A percentile compares a stretch with the other conserved stretches of the same genome.
These are phyloP conservation scores for Sophora flavescens DNA, from an alignment of 306 rosid species.

Conservation along the genomic window DNA sequence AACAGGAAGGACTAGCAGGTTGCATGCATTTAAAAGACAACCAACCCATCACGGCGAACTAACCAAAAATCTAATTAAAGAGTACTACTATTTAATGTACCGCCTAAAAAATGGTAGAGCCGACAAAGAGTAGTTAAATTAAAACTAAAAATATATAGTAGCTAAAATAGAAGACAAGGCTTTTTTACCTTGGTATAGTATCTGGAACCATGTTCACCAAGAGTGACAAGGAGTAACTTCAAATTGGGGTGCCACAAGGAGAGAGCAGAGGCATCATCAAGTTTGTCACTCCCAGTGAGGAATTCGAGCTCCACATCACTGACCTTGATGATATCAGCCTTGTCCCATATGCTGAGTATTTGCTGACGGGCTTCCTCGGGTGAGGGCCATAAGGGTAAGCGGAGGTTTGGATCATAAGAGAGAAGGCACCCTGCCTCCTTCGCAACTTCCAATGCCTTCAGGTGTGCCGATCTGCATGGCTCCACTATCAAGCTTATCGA, in stretches of 20 bases:
- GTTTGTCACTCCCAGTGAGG: slow-evolving; percentile 72
- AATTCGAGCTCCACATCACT: slow-evolving; percentile 91
- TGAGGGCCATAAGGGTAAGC: slow-evolving; percentile 87
- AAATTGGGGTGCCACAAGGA: slow-evolving; percentile 81
- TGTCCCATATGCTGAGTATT: slow-evolving; percentile 89
- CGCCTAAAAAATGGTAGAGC: not conserved
- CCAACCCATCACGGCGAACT: slow-evolving; percentile 2
- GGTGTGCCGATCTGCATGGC: slow-evolving; percentile 96
- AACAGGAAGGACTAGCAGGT: no score
- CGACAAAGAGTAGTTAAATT: no score
- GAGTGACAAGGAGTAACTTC: slow-evolving; percentile 93
- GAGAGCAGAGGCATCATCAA: slow-evolving; percentile 82
- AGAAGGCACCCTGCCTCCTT: slow-evolving; percentile 89
- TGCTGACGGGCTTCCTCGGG: slow-evolving; percentile 80
- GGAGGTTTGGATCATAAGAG: slow-evolving; percentile 88
- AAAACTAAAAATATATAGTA: no score
- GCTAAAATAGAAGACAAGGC: not conserved
- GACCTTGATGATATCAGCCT: slow-evolving; percentile 87
- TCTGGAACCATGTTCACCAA: slow-evolving; percentile 89
- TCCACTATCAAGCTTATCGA: slow-evolving; percentile 97
- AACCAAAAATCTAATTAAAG: not conserved
- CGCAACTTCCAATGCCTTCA: slow-evolving; percentile 88
- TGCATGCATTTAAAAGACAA: not conserved
- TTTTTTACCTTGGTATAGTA: slow-evolving; percentile 87
- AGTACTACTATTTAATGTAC: not conserved